Conservation (phyloP, 208 protist genomes). For the Crithidia brevicula region DNA sequence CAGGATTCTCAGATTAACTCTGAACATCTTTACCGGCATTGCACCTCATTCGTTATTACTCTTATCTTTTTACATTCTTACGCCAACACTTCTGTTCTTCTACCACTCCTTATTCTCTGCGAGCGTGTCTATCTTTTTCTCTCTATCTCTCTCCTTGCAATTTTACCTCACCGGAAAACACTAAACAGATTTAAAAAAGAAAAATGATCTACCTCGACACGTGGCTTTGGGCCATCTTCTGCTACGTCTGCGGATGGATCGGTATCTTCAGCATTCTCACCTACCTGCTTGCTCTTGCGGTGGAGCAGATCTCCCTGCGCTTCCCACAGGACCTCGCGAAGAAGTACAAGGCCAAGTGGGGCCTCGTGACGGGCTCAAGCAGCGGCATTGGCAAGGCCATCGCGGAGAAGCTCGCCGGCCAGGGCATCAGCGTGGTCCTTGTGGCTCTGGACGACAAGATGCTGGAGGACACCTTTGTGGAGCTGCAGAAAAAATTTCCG, state of each 20-base stretch:
- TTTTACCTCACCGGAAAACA: background rate
- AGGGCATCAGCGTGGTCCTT: slow-evolving; percentile 93
- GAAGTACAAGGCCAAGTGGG: slow-evolving; percentile 85
- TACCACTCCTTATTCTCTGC: too few species aligned
- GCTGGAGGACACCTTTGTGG: slow-evolving; percentile 73
- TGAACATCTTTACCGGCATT: slow-evolving; percentile 20
- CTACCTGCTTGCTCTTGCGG: slow-evolving; percentile 49
- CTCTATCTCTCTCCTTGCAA: slow-evolving; percentile 4
- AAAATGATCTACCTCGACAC: slow-evolving; percentile 77
- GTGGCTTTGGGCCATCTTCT: slow-evolving; percentile 60
- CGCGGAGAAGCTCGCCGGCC: slow-evolving; percentile 91
- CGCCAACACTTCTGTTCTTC: too few species aligned
- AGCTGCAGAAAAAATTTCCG: slow-evolving; percentile 79
- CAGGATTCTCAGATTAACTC: slow-evolving; percentile 3
- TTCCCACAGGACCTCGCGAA: slow-evolving; percentile 80
- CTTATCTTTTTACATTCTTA: background rate
- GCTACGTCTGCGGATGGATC: slow-evolving; percentile 66
- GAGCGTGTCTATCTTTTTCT: too few species aligned
- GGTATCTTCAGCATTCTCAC: slow-evolving; percentile 81
- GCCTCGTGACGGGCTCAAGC: slow-evolving; percentile 93
- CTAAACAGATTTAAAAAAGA: slow-evolving; percentile 23
- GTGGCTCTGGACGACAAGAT: slow-evolving; percentile 90
- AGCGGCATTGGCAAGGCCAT: slow-evolving; percentile 96
- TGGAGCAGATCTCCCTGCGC: slow-evolving; percentile 66
- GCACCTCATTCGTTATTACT: slow-evolving; percentile 6